Conservation (phyloP, 495 filamentous ascomycete genomes). For the Halenospora varia region DNA sequence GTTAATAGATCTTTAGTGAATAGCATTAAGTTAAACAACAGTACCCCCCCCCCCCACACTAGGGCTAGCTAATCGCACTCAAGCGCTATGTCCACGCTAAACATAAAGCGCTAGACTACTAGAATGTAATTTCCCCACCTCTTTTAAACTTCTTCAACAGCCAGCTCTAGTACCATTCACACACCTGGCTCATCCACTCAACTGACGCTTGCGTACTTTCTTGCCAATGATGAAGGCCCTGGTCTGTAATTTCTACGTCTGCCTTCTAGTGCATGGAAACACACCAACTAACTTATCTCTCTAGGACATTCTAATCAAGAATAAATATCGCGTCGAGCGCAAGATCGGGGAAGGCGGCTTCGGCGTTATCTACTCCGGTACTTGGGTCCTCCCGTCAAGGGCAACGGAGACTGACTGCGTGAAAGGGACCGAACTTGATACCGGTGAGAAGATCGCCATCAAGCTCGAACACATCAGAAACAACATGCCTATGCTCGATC, state of each 20-base stretch:
- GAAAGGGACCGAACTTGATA: neutral
- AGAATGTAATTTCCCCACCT: too few species aligned
- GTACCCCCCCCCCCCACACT: too few species aligned
- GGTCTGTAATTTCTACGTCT: neutral
- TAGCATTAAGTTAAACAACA: too few species aligned
- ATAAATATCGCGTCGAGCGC: slow-evolving; percentile 99
- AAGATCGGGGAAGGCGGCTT: slow-evolving; percentile 99
- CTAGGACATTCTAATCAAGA: slow-evolving; percentile 98
- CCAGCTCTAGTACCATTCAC: too few species aligned
- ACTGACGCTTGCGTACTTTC: neutral
- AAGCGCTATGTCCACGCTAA: too few species aligned
- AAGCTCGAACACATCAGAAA: slow-evolving; percentile 99
- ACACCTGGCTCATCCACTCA: too few species aligned
- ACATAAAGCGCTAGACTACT: too few species aligned
- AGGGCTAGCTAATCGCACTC: too few species aligned
- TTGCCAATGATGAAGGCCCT: neutral
- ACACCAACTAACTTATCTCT: slow-evolving; percentile 28
- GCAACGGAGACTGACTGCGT: neutral
- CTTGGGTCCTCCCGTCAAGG: slow-evolving; percentile 81
- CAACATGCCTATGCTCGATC: slow-evolving; percentile 98
- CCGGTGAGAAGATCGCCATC: slow-evolving; percentile 99
- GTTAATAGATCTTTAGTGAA: too few species aligned
- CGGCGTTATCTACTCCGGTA: slow-evolving; percentile 98
- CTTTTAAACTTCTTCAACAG: too few species aligned
- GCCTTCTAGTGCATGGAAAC: neutral